phyloP scores from a whole-genome alignment of 306 rosid species.

The Gynostemma pentaphyllum region DNA sequence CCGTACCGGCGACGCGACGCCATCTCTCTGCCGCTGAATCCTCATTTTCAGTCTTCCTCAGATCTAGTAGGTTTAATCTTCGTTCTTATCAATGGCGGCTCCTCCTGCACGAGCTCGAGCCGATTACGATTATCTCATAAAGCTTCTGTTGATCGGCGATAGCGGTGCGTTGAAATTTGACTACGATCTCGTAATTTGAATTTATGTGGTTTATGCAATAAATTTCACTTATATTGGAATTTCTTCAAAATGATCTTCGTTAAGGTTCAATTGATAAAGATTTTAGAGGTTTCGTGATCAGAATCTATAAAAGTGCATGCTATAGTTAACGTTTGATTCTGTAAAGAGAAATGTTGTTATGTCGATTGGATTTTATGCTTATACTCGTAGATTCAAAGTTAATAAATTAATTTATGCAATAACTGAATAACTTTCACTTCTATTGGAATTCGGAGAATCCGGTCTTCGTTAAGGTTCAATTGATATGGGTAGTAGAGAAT shows the following conservation, averaged over 20 bases:
- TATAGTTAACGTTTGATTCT: too few relatives aligned
- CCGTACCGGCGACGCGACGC: conserved; percentile 13
- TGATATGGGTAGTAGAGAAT: too few relatives aligned
- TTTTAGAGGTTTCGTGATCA: background rate
- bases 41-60: background rate
- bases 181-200: conserved; percentile 1
- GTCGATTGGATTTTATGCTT: background rate
- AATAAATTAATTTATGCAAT: too few relatives aligned
- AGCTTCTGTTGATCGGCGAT: conserved; percentile 94
- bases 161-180: conserved; percentile 54
- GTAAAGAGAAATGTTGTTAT: too few relatives aligned
- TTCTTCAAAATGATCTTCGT: background rate
- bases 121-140: conserved; percentile 87
- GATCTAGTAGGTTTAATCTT: background rate
- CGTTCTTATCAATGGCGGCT: conserved; percentile 45
- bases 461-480: too few relatives aligned
- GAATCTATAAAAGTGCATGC: background rate
- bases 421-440: too few relatives aligned
- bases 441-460: too few relatives aligned
- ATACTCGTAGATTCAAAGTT: too few relatives aligned
- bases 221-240: background rate
- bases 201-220: background rate
- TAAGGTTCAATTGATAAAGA: background rate
- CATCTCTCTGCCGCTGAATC: background rate
- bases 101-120: conserved; percentile 97